A percentile compares a stretch with the other conserved stretches of the same genome.
phyloP scores from a whole-genome alignment of 2,329 filamentous ascomycete genomes.

The Truncatella angustata region DNA sequence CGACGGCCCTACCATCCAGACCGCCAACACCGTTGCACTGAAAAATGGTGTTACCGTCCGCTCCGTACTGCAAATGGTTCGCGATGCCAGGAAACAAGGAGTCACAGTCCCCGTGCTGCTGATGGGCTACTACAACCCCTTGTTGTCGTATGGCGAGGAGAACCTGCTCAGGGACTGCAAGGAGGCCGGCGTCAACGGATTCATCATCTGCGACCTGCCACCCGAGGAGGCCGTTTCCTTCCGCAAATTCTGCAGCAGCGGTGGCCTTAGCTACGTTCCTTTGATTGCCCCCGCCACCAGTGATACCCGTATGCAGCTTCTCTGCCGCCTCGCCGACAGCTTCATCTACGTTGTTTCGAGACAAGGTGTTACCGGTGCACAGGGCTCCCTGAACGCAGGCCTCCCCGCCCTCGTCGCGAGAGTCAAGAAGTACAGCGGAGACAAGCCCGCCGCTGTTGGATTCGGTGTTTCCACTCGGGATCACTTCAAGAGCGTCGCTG shows the following conservation, averaged over 20 bases:
- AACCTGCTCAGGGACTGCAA: conserved; percentile 80
- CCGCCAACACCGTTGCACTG: conserved; percentile 86
- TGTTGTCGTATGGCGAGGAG: conserved; percentile 93
- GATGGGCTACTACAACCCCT: conserved; percentile 99
- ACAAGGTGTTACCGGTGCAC: conserved; percentile 94
- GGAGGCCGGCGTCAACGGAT: conserved; percentile 85
- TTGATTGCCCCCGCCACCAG: conserved; percentile 93
- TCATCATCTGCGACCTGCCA: conserved; percentile 93
- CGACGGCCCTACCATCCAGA: conserved; percentile 96
- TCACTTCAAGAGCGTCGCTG: conserved; percentile 83
- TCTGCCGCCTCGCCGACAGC: conserved; percentile 95
- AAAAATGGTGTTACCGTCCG: conserved; percentile 83
- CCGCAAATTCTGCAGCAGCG: conserved; percentile 76
- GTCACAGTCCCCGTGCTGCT: conserved; percentile 81
- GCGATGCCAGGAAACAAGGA: conserved; percentile 73
- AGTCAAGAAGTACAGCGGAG: conserved; percentile 89
- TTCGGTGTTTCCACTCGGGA: conserved; percentile 96
- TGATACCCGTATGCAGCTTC: conserved; percentile 87
- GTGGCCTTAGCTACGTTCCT: conserved; percentile 90
- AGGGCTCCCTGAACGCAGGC: conserved; percentile 75
- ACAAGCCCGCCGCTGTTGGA: conserved; percentile 86
- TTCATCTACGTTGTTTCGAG: conserved; percentile 99
- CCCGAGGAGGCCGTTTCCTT: conserved; percentile 95
- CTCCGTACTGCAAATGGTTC: conserved; percentile 78
- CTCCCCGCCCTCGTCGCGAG: conserved; percentile 79